phyloP scores from a whole-genome alignment of 441 rosid species.

The Syzygium syzygioides region DNA sequence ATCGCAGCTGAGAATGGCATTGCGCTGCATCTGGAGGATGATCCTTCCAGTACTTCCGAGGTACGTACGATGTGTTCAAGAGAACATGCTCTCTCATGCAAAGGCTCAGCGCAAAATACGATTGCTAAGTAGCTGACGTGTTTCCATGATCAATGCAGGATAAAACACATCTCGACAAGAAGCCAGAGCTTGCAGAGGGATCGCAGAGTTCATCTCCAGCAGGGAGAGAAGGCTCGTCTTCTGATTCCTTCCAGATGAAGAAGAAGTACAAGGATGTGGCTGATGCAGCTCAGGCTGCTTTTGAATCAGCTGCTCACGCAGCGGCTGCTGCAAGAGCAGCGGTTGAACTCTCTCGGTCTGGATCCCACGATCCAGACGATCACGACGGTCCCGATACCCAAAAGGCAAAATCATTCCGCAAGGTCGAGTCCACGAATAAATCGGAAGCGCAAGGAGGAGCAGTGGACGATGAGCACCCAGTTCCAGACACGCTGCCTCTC shows the following conservation, averaged over 20 bases:
- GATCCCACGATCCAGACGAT: constrained; percentile 36
- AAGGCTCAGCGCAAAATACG: background rate
- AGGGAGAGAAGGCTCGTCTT: constrained; percentile 12
- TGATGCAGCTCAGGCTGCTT: constrained; percentile 97
- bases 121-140: background rate
- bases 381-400: constrained; percentile 9
- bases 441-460: constrained; percentile 12
- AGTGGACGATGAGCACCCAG: constrained; percentile 6
- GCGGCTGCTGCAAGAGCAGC: constrained; percentile 95
- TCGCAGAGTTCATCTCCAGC: constrained; percentile 3
- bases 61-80: constrained; percentile 37
- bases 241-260: constrained; percentile 47
- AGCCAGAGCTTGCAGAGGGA: constrained; percentile 11
- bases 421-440: constrained; percentile 6
- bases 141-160: constrained; percentile 32
- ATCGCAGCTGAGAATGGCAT: constrained; percentile 66
- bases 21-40: constrained; percentile 44
- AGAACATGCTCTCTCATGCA: background rate
- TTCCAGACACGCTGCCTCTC: constrained; percentile 9
- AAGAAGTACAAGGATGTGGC: constrained; percentile 80
- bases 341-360: constrained; percentile 75
- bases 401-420: constrained; percentile 6
- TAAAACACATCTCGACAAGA: constrained; percentile 16
- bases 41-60: constrained; percentile 26
- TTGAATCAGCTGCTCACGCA: constrained; percentile 81